Base-by-base conservation (phyloP, 2,329 filamentous ascomycete genomes). In the Rasamsonia emersonii region DNA sequence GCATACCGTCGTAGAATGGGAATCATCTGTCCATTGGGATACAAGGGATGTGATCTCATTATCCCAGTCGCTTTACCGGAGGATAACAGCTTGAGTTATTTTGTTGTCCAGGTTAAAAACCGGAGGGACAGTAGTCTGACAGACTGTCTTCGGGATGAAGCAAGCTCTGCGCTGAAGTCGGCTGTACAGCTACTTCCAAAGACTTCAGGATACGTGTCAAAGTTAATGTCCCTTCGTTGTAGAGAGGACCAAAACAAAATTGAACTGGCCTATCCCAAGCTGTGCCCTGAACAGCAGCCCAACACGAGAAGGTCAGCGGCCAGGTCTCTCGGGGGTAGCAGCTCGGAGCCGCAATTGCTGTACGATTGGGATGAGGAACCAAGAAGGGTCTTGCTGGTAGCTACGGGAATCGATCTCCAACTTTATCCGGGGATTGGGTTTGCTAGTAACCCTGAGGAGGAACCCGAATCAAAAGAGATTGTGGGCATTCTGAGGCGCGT, bases 41-140 rank as follows among this genome's bases (percentile, higher is more conserved):
- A 10, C 13, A 14, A 9, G 7, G 24, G 24, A 14, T 26, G 9
- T 13, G 24, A 26, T 13, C 8, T 26, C 13, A 26, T 26, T 13
- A 26, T 26, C 13, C 24, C 24, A 6, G 24, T 26, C 24, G 24
- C 24, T 13, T 26, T 26, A 13, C 24, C 24, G 13, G 24, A 14
- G 9, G 24, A 26, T 14, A 26, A 26, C 24, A 13, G 6, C 8
- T 9, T 26, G 24, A 26, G 7, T 26, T 13, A 26, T 26, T 26
- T 26, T 13, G 13, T 26, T 13, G 13, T 26, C 24, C 24, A 8
- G 7, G 24, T 26, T 6, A 26, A 26, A 26, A 26, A 13, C 11
- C 24, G 24, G 6, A 7, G 24, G 13, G 9, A 26, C 13, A 13
- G 13, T 26, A 13, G 6, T 7, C 13, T 26, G 11, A 14, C 13